A percentile compares a stretch with the other conserved stretches of the same genome.
Conservation (phyloP, 2,329 filamentous ascomycete genomes). For the Penicillium sp. region DNA sequence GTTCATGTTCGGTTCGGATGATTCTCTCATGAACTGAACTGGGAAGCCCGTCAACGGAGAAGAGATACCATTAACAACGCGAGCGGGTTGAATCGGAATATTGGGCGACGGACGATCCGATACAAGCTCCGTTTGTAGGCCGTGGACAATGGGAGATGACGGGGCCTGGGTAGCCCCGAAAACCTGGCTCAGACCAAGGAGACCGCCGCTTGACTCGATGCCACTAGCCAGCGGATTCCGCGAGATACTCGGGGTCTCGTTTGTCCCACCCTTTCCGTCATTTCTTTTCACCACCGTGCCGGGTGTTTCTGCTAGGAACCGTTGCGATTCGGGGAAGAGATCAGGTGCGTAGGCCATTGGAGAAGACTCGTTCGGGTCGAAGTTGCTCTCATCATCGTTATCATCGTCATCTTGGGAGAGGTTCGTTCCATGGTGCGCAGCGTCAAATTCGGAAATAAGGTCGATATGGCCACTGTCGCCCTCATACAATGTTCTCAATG, state of each 20-base stretch:
- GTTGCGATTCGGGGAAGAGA: constrained; percentile 49
- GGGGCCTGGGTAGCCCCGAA: constrained; percentile 51
- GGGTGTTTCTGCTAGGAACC: constrained; percentile 46
- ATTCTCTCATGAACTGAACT: constrained; percentile 35
- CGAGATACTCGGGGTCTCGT: constrained; percentile 42
- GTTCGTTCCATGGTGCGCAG: constrained; percentile 21
- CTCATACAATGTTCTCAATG: constrained; percentile 41
- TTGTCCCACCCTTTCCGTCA: constrained; percentile 28
- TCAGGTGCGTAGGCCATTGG: constrained; percentile 40
- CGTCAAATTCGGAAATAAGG: constrained; percentile 41
- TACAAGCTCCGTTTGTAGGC: constrained; percentile 37
- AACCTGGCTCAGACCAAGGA: constrained; percentile 50
- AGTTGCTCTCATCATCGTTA: constrained; percentile 37
- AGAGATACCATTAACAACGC: constrained; percentile 35
- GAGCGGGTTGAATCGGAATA: constrained; percentile 44
- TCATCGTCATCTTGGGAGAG: constrained; percentile 53
- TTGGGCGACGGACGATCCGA: constrained; percentile 53
- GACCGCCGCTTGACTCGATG: constrained; percentile 37
- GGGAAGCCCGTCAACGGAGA: constrained; percentile 40
- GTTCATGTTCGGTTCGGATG: constrained; percentile 43
- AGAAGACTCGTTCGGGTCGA: constrained; percentile 38
- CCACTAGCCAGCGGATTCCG: constrained; percentile 45
- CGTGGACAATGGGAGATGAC: constrained; percentile 46
- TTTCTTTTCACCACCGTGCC: constrained; percentile 39
- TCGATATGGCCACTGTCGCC: constrained; percentile 48